Evolutionary conservation across 306 rosid species (phyloP), one percentile per base, ranked within the genome.

Genomic region (Dryas octopetala): DNA sequence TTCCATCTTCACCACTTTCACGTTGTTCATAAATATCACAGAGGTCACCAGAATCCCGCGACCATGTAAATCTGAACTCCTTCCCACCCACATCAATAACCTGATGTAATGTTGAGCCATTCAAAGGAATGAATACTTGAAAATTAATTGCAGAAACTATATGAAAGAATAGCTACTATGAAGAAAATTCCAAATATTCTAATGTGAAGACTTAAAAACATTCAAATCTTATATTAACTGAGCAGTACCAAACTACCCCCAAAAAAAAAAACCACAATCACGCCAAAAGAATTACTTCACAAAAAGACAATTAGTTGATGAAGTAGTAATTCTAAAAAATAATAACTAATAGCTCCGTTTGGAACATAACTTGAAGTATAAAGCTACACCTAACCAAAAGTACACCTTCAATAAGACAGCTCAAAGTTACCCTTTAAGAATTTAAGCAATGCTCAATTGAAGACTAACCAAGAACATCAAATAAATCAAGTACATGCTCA

Each of bases 11-110:
- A 16, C 97, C 97, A 74, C 91, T 84, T 73, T 66, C 87, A 59
- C 82, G 83, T 82, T 92, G 92, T 82, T 95, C 99, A 40, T 95
- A 95, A 69, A 88, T 89, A 78, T 92, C 99, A 81, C 97, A 95
- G 5, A 89, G 89, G 78, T 88, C 97, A 40, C 97, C 99, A 9
- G 68, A 71, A 71, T 95, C 97, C 69, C 70, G 81, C 15, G 97
- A 90, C 97, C 97, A 95, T 1, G 96, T 91, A 81, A 95, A 95
- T 47, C 78, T 92, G 69, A 89, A 89, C 84, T 90, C 92, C 85
- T 92, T 95, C 78, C 97, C 99, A 51, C 93, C 97, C 72, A 95
- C 92, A 78, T 95, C 91, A 84, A 95, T 92, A 80, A 92, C 87
- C 99, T 95, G 88, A 61, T 55, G 74, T 74, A 88, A 43, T 45